Base-by-base conservation (phyloP, 2,329 filamentous ascomycete species). In the Calonectria honghensis region DNA sequence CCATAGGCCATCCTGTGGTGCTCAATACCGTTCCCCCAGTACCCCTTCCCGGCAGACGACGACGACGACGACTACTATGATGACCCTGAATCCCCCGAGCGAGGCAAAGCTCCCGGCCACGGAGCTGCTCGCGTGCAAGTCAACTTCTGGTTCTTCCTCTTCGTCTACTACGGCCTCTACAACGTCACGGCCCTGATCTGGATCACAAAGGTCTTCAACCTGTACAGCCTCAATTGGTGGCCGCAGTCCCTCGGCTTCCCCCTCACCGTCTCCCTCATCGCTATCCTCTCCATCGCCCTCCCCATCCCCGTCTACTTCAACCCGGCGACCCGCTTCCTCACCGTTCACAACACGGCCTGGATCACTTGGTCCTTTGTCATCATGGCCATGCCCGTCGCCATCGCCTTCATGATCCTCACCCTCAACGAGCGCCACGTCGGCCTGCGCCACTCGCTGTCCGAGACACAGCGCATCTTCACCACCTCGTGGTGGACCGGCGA, bases 221-320 rank as follows among this genome's bases (percentile, higher is more conserved):
- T 94, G 29, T 94, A 94, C 86, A 91, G 90, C 75, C 86, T 94
- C 72, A 94, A 94, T 84, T 94, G 92, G 92, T 94, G 92, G 92
- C 92, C 92, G 10, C 86, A 90, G 71, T 89, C 89, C 9, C 85
- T 94, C 9, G 92, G 92, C 1, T 93, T 94, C 75, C 91, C 91
- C 0, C 78, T 91, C n/a, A 94, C 92, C 20, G 87, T 93, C 66
- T 89, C 89, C 6, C 84, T 91, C 51, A 92, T 94, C 75, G 91
- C 90, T 59, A 84, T 90, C 18, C 78, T 93, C n/a, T 93, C 91
- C 14, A 86, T 93, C 61, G 87, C 88, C 20, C 87, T 87, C 0
- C 92, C 92, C 0, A 89, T 94, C 6, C 90, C 91, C 5, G 83
- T 93, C 35, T 93, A 93, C 79, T 86, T 90, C 70, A 85, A 88